Evolutionary conservation across 805 yeast species (phyloP), one percentile per base, ranked within the genome.

Genomic region (Saccharomycopsis sp.): DNA sequence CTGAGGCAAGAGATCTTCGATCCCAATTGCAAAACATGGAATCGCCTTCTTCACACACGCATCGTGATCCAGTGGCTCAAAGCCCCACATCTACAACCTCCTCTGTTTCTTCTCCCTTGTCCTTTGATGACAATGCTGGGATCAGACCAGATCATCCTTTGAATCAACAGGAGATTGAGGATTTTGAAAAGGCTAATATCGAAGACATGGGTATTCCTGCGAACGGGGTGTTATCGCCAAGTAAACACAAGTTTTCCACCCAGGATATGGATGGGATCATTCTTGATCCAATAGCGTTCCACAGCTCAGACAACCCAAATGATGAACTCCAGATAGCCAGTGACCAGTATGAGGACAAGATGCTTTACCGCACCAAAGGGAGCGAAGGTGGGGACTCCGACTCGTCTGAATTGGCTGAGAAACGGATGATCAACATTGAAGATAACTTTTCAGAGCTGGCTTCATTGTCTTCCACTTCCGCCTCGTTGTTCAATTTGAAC

Each of bases 151-250:
- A 36, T 10, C 41, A 38, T 19, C 13, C 15, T 36, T 36, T 39
- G 33, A 38, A 35, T 36, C 41, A 34, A 13, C 51, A 49, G 32
- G 60, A 56, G 38, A 59, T 58, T 4, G 61, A 57, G 45, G 48
- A 55, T 21, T 58, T 57, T 39, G 61, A 58, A 44, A 48, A 52
- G 49, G 58, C 59, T 5, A 58, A 58, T 29, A 49, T 58, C 2
- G 60, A 56, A 30, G 62, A 57, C 30, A 49, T 57, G 36, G 61
- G 62, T 4, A 39, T 53, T 1, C 60, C 46, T n/a, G 26, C 22
- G 6, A 34, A 20, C 5, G 45, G 45, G 5, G 23, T 21, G n/a
- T 8, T 9, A 4, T 34, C 39, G 5, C 46, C 46, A 9, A 36
- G 34, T 20, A 55, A 42, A 52, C 54, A 7, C 44, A 34, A 21